Percentiles rank a stretch among this genome's conserved stretches.
These are phyloP conservation scores for Scheffersomyces cryptocercus DNA, from an alignment of 1,139 yeast genomes.

Conservation along the genomic window DNA sequence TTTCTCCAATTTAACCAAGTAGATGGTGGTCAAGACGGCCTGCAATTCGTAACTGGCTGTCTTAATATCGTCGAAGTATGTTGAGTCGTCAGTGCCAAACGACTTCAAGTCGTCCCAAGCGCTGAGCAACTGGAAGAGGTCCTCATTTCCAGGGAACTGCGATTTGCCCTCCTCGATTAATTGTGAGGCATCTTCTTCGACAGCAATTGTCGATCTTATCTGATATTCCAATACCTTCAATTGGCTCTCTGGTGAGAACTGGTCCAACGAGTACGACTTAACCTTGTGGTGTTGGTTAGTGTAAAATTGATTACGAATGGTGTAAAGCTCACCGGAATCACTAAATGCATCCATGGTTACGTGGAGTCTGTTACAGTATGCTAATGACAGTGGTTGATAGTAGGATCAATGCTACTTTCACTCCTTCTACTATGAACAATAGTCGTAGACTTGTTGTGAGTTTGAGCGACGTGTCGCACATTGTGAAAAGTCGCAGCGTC, in stretches of 20 bases:
- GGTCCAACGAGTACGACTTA: conserved; percentile 29
- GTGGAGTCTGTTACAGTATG: conserved; percentile 2
- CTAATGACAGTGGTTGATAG: neutral
- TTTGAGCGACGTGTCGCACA: conserved; percentile 11
- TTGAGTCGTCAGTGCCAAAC: conserved; percentile 35
- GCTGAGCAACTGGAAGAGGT: conserved; percentile 38
- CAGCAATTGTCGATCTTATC: conserved; percentile 43
- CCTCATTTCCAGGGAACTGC: conserved; percentile 39
- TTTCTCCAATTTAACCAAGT: conserved; percentile 39
- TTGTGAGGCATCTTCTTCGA: conserved; percentile 43
- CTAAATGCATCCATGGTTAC: conserved; percentile 37
- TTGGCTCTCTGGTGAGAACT: conserved; percentile 38
- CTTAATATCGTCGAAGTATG: conserved; percentile 37
- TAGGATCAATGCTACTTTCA: neutral
- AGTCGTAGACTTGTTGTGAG: conserved; percentile 7
- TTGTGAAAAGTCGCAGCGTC: too few species aligned
- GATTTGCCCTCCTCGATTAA: conserved; percentile 40
- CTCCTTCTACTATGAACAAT: neutral
- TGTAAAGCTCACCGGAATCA: conserved; percentile 46
- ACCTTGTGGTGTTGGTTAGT: conserved; percentile 48
- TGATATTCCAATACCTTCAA: conserved; percentile 44
- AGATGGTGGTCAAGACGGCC: conserved; percentile 45
- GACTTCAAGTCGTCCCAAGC: conserved; percentile 46
- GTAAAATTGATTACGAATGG: conserved; percentile 47
- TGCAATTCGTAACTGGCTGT: conserved; percentile 33